These are phyloP conservation scores for Durusdinium trenchii DNA, from an alignment of 73 alveolate genomes.

Conservation along the genomic window DNA sequence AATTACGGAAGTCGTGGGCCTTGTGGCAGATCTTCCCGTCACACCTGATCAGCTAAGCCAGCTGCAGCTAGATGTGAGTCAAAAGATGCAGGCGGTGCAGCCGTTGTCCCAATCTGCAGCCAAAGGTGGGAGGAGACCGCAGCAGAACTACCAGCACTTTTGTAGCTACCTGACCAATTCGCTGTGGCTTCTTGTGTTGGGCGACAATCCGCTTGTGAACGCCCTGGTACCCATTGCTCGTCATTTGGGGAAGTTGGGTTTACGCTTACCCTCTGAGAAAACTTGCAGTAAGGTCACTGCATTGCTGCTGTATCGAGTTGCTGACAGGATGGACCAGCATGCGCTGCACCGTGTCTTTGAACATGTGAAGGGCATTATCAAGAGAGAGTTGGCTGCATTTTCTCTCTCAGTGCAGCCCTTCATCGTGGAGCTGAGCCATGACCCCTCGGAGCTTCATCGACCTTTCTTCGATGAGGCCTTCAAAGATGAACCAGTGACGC, in stretches of 20 bases:
- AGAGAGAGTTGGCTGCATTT: neutral
- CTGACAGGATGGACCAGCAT: neutral
- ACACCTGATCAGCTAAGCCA: neutral
- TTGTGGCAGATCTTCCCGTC: neutral
- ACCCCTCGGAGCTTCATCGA: neutral
- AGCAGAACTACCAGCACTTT: neutral
- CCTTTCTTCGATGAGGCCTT: neutral
- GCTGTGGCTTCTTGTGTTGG: neutral
- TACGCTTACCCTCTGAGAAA: neutral
- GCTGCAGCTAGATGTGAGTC: neutral
- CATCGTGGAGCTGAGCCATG: neutral
- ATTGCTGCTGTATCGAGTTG: neutral
- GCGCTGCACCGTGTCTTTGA: neutral
- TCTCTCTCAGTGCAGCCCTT: neutral
- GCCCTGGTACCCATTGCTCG: neutral
- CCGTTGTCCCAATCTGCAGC: neutral
- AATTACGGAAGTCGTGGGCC: neutral
- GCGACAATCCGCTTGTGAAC: neutral
- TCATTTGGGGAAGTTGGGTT: neutral
- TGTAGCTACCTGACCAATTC: neutral
- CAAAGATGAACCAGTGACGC: neutral
- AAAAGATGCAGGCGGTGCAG: too few species aligned
- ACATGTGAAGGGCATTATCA: neutral
- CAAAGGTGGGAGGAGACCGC: neutral
- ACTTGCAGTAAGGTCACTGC: neutral